phyloP scores from a whole-genome alignment of 768 basidiomycete species.

The Naematelia aurantialba region DNA sequence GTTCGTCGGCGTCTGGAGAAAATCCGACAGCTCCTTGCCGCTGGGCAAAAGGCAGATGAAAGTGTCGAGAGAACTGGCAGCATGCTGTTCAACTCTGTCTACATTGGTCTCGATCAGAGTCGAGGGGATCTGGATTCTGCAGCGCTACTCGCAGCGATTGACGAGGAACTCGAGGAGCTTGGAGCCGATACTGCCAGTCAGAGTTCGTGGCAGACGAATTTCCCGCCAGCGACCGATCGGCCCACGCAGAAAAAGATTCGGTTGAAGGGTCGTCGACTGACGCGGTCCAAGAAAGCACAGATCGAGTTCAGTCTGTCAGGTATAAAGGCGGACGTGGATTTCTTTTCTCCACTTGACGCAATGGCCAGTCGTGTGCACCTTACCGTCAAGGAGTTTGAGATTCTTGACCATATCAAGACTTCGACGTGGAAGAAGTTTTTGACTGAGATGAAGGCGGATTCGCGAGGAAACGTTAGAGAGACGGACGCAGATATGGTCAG shows the following conservation, averaged over 20 bases:
- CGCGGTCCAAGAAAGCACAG: conserved; percentile 64
- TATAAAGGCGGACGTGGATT: conserved; percentile 61
- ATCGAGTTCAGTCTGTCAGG: conserved; percentile 78
- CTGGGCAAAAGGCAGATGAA: conserved; percentile 77
- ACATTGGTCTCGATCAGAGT: conserved; percentile 76
- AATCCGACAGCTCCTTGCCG: conserved; percentile 86
- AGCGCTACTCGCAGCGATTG: conserved; percentile 82
- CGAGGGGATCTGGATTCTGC: conserved; percentile 69
- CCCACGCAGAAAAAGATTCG: conserved; percentile 17
- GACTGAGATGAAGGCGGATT: conserved; percentile 76
- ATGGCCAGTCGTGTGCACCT: conserved; percentile 66
- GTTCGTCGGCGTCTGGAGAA: conserved; percentile 80
- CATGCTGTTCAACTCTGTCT: conserved; percentile 87
- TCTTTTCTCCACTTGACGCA: conserved; percentile 50
- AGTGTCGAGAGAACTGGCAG: conserved; percentile 62
- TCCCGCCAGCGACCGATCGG: conserved; percentile 47
- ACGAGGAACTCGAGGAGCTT: conserved; percentile 73
- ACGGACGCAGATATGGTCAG: conserved; percentile 92
- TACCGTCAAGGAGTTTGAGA: conserved; percentile 72
- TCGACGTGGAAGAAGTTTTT: conserved; percentile 98
- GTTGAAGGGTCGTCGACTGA: conserved; percentile 28
- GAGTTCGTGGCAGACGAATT: conserved; percentile 84
- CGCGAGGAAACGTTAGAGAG: conserved; percentile 81
- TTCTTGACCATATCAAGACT: conserved; percentile 94
- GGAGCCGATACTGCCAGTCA: conserved; percentile 65